Evolutionary conservation across 257 asterid genomes (phyloP).

Genomic region (Solanum commersonii): DNA sequence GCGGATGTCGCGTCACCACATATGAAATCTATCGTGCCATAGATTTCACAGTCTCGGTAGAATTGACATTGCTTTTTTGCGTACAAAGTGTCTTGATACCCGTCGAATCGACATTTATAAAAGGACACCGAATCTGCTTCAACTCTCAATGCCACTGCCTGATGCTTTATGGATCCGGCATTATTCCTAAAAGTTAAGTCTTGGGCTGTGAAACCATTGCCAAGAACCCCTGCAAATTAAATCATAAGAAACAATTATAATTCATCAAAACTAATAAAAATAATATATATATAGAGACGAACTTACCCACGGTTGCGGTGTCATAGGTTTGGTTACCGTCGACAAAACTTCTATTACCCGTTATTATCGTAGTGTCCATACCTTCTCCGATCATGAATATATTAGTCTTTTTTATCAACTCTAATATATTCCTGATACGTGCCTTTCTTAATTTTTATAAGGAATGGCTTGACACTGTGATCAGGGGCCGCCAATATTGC

Average conservation of each 20-base stretch:
- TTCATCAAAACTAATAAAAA: neutral
- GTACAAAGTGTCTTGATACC: constrained; percentile 8
- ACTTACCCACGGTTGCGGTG: neutral
- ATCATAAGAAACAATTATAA: neutral
- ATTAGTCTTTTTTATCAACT: neutral
- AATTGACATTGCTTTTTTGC: neutral
- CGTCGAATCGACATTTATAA: constrained; percentile 1
- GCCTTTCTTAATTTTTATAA: neutral
- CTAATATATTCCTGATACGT: neutral
- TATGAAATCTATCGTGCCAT: neutral
- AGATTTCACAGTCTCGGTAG: constrained; percentile 1
- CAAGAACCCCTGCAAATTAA: neutral
- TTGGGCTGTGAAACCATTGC: neutral
- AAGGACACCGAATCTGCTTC: neutral
- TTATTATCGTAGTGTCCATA: neutral
- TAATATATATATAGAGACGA: neutral
- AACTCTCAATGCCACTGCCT: neutral
- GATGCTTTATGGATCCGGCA: neutral
- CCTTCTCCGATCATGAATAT: neutral
- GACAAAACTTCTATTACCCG: neutral
- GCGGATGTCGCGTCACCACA: neutral
- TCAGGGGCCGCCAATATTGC: neutral
- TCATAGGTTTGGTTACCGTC: neutral
- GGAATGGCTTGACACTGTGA: neutral
- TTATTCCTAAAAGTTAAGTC: constrained; percentile 2